Base-by-base conservation (phyloP, 2,329 filamentous ascomycete genomes). In the Ascochyta fabae region DNA sequence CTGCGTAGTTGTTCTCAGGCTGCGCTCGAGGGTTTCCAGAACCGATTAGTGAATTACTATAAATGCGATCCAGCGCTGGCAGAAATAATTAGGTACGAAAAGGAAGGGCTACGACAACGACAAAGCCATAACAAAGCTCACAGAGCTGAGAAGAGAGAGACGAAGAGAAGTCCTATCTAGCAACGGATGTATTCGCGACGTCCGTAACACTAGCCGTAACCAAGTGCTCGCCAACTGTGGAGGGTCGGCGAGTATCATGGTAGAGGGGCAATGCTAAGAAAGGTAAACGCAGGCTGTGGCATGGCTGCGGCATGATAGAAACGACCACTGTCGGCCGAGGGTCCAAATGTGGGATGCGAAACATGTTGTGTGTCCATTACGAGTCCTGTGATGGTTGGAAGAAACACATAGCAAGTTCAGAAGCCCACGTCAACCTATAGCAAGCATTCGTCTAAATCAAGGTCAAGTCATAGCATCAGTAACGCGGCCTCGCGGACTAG, bases 21-120 rank as follows among this genome's bases (percentile, higher is more conserved):
- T 39, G 24, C 9, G 9, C n/a, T 49, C 22, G 29, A 35, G 22
- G 38, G 47, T 51, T 56, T 33, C 48, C 48, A 44, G 53, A 51
- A 51, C 36, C 35, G 38, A 56, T 56, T 56, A 56, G 26, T 16
- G 7, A 34, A 65, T 58, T 62, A 65, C 22, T 44, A 33, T 31
- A 52, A 36, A 39, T 52, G 65, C 64, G 64, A 59, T 40, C 65
- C 65, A 63, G 65, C 65, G 64, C 65, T 34, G 43, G 22, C 19
- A 23, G 47, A 49, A 39, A 34, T 40, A 48, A 53, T 29, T 39
- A 45, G 36, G 41, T 27, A 50, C 33, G 49, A 12, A 46, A 38
- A 36, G 39, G 27, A 56, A 50, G 7, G 36, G 27, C 3, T 36
- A 57, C 26, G 12, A 52, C 39, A 34, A 57, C 23, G 33, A 41